phyloP scores from a whole-genome alignment of 176 grass and related monocot genomes.

The Ananas comosus region DNA sequence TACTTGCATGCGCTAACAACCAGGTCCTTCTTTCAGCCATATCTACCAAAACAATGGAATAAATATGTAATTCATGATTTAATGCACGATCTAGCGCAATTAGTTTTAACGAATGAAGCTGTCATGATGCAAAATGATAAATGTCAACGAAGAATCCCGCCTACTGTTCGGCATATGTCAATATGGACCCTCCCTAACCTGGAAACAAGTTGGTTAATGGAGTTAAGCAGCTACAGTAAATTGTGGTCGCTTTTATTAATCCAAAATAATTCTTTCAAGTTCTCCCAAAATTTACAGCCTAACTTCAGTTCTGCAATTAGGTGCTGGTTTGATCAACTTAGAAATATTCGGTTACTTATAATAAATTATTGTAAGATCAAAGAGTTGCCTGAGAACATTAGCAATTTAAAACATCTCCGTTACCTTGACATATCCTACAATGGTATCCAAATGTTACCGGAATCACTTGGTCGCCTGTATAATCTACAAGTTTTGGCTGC shows the following conservation, averaged over 20 bases:
- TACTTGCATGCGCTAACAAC: constrained; percentile 5
- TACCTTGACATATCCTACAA: constrained; percentile 33
- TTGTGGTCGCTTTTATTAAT: not conserved
- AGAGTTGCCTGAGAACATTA: too few species aligned
- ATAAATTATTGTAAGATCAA: not conserved
- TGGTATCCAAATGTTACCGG: constrained; percentile 10
- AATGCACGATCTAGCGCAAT: constrained; percentile 31
- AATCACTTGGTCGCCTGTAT: constrained; percentile 31
- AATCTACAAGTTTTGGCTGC: constrained; percentile 38
- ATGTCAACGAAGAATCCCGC: not conserved
- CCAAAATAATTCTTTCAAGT: not conserved
- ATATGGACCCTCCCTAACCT: not conserved
- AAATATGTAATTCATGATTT: constrained; percentile 31
- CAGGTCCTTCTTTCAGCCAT: not conserved
- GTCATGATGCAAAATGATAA: not conserved
- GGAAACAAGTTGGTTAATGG: not conserved
- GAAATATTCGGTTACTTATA: not conserved
- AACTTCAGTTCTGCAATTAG: not conserved
- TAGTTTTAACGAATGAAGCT: constrained; percentile 16
- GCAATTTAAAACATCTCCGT: constrained; percentile 21
- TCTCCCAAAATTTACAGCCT: not conserved
- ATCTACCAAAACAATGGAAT: not conserved
- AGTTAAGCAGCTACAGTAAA: not conserved
- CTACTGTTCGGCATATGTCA: not conserved
- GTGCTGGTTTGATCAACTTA: not conserved